Conservation (phyloP, 805 yeast species). For the Kuraishia floccosa region DNA sequence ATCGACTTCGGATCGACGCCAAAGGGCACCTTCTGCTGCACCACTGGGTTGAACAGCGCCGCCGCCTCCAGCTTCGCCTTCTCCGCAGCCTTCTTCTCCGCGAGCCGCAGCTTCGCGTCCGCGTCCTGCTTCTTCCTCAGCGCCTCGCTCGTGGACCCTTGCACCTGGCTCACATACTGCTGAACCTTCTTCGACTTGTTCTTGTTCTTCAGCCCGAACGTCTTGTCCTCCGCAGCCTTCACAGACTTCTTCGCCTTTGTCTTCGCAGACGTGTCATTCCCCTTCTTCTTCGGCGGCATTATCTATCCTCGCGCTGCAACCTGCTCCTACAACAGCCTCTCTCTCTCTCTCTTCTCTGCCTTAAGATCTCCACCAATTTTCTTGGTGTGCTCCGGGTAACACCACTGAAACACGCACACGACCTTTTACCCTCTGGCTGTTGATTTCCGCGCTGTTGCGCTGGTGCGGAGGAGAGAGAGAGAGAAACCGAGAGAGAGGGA, state of each 20-base stretch:
- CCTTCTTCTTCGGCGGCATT: conserved; percentile 80
- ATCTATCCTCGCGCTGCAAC: no score
- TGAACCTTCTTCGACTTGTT: conserved; percentile 91
- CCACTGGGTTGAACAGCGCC: conserved; percentile 52
- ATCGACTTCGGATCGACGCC: conserved; percentile 97
- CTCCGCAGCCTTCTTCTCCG: conserved; percentile 85
- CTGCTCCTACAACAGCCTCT: no score
- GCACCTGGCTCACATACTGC: conserved; percentile 55
- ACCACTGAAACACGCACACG: no score
- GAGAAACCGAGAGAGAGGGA: background rate
- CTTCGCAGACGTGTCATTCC: conserved; percentile 50
- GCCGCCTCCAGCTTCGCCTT: conserved; percentile 83
- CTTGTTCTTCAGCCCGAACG: conserved; percentile 93
- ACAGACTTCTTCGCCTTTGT: conserved; percentile 47
- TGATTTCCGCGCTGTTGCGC: no score
- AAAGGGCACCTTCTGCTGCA: conserved; percentile 83
- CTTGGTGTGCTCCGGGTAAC: no score
- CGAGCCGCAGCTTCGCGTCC: conserved; percentile 58
- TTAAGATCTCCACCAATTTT: no score
- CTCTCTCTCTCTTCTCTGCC: no score
- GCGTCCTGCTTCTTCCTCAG: conserved; percentile 35
- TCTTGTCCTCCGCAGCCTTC: conserved; percentile 68
- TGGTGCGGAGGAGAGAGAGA: background rate
- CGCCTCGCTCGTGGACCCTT: conserved; percentile 42
- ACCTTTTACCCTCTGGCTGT: background rate